Evolutionary conservation across 2,329 filamentous ascomycete genomes (phyloP).

Genomic region (Microsporum ferrugineum): DNA sequence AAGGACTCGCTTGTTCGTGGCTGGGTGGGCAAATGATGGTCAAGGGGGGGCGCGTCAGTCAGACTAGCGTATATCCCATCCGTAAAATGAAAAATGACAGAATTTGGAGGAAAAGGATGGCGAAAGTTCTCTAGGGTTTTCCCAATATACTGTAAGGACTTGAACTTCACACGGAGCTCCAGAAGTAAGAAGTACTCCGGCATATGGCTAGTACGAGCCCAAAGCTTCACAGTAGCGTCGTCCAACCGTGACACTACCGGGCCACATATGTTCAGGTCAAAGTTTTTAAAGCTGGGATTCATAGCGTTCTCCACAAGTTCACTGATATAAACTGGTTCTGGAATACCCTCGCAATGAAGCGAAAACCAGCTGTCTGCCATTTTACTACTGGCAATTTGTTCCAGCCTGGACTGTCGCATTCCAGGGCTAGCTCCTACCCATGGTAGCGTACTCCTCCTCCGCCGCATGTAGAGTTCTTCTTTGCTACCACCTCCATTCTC

Average conservation of each 20-base stretch:
- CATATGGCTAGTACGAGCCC: conserved; percentile 51
- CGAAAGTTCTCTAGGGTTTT: conserved; percentile 52
- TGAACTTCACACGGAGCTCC: conserved; percentile 59
- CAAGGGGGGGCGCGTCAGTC: conserved; percentile 49
- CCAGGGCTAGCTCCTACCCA: conserved; percentile 51
- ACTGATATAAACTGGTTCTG: conserved; percentile 78
- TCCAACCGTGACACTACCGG: conserved; percentile 55
- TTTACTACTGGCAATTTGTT: conserved; percentile 56
- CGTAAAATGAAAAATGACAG: conserved; percentile 69
- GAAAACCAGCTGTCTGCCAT: conserved; percentile 87
- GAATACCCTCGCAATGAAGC: conserved; percentile 54
- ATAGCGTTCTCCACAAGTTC: conserved; percentile 69
- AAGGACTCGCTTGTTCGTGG: conserved; percentile 18
- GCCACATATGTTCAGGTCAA: conserved; percentile 57
- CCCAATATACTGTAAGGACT: conserved; percentile 66
- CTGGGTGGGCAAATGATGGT: conserved; percentile 15
- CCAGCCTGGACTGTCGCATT: conserved; percentile 60
- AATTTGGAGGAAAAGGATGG: conserved; percentile 67
- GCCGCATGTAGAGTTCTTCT: conserved; percentile 18
- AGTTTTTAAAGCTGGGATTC: conserved; percentile 81
- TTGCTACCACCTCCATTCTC: conserved; percentile 10
- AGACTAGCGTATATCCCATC: conserved; percentile 77
- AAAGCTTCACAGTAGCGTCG: conserved; percentile 57
- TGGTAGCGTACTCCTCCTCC: conserved; percentile 50
- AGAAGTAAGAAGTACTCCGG: conserved; percentile 53